Evolutionary conservation across 495 filamentous ascomycete genomes (phyloP).

Genomic region (Chlorociboria aeruginascens): DNA sequence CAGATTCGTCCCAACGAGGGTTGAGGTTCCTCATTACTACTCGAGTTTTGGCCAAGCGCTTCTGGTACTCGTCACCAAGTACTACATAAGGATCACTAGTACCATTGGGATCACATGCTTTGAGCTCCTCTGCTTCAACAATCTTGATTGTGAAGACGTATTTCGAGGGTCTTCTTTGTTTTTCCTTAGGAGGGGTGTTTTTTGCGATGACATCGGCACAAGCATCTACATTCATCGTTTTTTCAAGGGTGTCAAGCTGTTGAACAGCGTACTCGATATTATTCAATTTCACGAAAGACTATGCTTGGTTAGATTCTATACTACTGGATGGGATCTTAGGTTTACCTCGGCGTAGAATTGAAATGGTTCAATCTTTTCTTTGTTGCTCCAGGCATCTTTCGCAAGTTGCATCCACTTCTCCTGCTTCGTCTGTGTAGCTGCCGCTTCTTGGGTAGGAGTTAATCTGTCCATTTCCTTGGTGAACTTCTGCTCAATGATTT

Average conservation of each 20-base stretch:
- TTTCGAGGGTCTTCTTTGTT: slow-evolving; percentile 53
- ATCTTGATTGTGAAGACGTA: slow-evolving; percentile 99
- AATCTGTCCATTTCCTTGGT: slow-evolving; percentile 85
- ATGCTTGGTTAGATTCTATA: background rate
- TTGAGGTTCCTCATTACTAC: slow-evolving; percentile 87
- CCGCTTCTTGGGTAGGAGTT: slow-evolving; percentile 75
- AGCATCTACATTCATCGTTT: slow-evolving; percentile 83
- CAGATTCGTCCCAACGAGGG: slow-evolving; percentile 93
- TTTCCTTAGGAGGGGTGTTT: slow-evolving; percentile 40
- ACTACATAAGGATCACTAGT: slow-evolving; percentile 96
- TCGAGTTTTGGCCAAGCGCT: slow-evolving; percentile 89
- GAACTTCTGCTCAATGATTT: slow-evolving; percentile 78
- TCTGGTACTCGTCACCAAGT: slow-evolving; percentile 93
- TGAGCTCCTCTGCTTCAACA: slow-evolving; percentile 95
- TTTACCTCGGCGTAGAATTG: slow-evolving; percentile 90
- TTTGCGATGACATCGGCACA: slow-evolving; percentile 71
- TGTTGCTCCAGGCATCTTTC: slow-evolving; percentile 88
- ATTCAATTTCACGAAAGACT: slow-evolving; percentile 97
- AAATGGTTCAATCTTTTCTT: slow-evolving; percentile 93
- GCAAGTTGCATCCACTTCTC: slow-evolving; percentile 86
- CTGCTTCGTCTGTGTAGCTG: slow-evolving; percentile 66
- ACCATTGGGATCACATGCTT: slow-evolving; percentile 91
- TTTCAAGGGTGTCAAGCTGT: slow-evolving; percentile 82
- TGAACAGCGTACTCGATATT: slow-evolving; percentile 89
- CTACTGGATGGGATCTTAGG: slow-evolving; percentile 1